Base-by-base conservation (phyloP, 176 grass and related monocot species). In the Hordeum marinum region DNA sequence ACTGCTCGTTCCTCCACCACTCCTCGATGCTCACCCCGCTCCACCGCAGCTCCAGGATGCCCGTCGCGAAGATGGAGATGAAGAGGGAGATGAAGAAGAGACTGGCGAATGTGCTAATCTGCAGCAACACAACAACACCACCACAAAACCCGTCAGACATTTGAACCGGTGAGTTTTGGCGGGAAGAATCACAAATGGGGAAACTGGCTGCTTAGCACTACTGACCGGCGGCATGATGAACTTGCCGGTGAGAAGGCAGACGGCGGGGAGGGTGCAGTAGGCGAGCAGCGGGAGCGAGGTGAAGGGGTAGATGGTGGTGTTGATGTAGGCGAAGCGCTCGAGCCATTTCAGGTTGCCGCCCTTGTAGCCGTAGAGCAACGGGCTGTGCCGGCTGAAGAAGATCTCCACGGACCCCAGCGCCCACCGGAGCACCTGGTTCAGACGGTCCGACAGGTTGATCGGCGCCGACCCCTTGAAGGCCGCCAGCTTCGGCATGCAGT, bases 221-320 rank as follows among this genome's bases (percentile, higher is more conserved):
- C 95, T 75, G 81, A 98, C 94, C 88, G 94, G 81, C 5, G 97
- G 97, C 97, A 99, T 99, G 86, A 99, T 99, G 88, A 99, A 99
- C 86, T 99, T 99, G 20, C 94, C 97, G 50, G 97, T 99, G 84
- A 99, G 94, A 37, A 99, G 97, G 87, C 97, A 96, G 82, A 99
- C 82, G 72, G 97, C 97, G 0, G 97, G 97, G 60, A 99, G 90
- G 25, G 88, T 94, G 27, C 97, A 99, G 87, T 99, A 99, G 50
- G 94, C 97, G 60, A 99, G 90, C 43, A 99, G 93, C 7, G 97
- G 91, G 0, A 99, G 86, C 3, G 97, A 68, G 65, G 97, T 99
- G 88, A 99, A 99, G 1, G 97, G 97, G 86, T 99, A 99, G 86
- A 99, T 99, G 89, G 97, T 99, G 83, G 96, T 99, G 84, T 99